phyloP scores from a whole-genome alignment of 331 rosid genomes.

The Malus hybrid region DNA sequence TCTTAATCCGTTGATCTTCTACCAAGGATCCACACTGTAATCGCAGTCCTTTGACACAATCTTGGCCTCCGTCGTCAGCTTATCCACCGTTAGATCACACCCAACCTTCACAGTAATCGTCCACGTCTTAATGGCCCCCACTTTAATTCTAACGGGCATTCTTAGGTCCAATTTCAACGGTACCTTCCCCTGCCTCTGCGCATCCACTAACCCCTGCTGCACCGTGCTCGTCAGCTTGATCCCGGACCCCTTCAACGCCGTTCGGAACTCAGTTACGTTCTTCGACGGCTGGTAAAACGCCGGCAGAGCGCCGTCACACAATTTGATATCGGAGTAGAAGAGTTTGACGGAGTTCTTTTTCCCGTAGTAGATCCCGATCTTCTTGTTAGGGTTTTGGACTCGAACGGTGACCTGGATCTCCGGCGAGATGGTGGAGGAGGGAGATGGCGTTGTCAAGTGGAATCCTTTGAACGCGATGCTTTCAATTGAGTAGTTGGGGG shows the following conservation, averaged over 20 bases:
- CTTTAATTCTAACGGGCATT: slow-evolving; percentile 49
- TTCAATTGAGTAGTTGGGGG: slow-evolving; percentile 44
- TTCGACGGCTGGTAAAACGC: slow-evolving; percentile 59
- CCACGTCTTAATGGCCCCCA: slow-evolving; percentile 54
- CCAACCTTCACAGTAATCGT: slow-evolving; percentile 41
- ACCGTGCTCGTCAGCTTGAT: slow-evolving; percentile 22
- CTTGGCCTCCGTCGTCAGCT: slow-evolving; percentile 39
- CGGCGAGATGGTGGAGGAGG: slow-evolving; percentile 36
- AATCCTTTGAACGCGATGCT: slow-evolving; percentile 32
- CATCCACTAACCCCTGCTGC: slow-evolving; percentile 16
- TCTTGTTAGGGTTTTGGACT: slow-evolving; percentile 50
- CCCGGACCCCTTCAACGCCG: slow-evolving; percentile 36
- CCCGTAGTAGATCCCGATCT: slow-evolving; percentile 60
- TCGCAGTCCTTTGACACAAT: slow-evolving; percentile 38
- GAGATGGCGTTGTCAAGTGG: slow-evolving; percentile 13
- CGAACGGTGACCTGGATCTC: slow-evolving; percentile 35
- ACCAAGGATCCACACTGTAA: slow-evolving; percentile 43
- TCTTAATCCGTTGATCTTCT: not conserved
- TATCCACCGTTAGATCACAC: slow-evolving; percentile 48
- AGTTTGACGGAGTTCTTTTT: slow-evolving; percentile 36
- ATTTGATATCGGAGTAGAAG: slow-evolving; percentile 23
- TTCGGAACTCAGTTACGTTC: slow-evolving; percentile 44
- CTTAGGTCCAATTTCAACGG: slow-evolving; percentile 35
- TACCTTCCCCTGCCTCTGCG: slow-evolving; percentile 33
- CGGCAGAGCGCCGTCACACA: slow-evolving; percentile 50